A percentile compares a stretch with the other conserved stretches of the same genome.
Evolutionary conservation across 352 stramenopile species (phyloP).

Genomic region (Saprolegnia parasitica): DNA sequence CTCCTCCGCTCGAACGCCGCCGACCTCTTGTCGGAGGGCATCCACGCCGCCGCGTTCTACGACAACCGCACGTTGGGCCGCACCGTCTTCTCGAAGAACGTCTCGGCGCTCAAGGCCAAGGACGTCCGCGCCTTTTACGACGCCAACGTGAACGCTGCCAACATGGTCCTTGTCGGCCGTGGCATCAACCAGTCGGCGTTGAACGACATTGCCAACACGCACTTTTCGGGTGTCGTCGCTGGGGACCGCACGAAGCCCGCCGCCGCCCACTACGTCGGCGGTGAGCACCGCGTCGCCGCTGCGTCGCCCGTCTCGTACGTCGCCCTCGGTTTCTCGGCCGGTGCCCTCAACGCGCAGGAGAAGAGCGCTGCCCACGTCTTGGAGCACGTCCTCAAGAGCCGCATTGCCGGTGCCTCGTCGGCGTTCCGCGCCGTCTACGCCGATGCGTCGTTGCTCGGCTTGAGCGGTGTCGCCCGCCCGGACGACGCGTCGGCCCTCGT

Average conservation of each 20-base stretch:
- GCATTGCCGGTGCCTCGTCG: constrained; percentile 53
- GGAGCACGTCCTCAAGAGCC: constrained; percentile 50
- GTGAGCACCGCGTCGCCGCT: constrained; percentile 72
- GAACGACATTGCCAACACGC: constrained; percentile 54
- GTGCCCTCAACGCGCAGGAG: constrained; percentile 36
- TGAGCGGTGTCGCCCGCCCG: constrained; percentile 50
- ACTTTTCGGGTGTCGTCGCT: constrained; percentile 47
- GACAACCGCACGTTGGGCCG: constrained; percentile 68
- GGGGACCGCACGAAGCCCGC: constrained; percentile 31
- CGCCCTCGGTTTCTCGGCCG: constrained; percentile 61
- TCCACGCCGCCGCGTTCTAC: constrained; percentile 80
- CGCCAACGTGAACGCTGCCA: constrained; percentile 60
- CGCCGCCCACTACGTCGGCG: constrained; percentile 64
- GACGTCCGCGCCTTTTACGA: constrained; percentile 55
- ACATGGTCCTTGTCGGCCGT: constrained; percentile 55
- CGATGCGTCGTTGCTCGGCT: constrained; percentile 56
- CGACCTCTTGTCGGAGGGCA: constrained; percentile 46
- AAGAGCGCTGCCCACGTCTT: constrained; percentile 62
- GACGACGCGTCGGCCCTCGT: constrained; percentile 57
- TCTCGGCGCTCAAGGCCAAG: constrained; percentile 45
- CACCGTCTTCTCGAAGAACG: constrained; percentile 44
- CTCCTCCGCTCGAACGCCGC: constrained; percentile 39
- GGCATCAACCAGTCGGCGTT: constrained; percentile 61
- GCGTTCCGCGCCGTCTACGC: constrained; percentile 61
- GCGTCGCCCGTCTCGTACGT: constrained; percentile 60